Base-by-base conservation (phyloP, 73 alveolate species). In the Paramecium sexaurelia region DNA sequence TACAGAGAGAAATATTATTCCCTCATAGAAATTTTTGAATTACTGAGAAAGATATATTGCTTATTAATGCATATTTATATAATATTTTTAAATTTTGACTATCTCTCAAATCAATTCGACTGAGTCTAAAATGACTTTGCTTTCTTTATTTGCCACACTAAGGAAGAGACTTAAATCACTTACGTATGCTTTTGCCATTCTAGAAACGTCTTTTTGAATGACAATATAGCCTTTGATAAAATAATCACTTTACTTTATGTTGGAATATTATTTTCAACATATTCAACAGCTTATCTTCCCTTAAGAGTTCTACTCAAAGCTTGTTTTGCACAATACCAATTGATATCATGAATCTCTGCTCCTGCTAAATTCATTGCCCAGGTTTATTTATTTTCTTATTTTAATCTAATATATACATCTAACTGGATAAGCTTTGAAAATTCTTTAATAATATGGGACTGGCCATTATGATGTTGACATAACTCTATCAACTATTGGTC, bases 391-490 rank as follows among this genome's bases (percentile, higher is more conserved):
- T 87, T 51, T 51, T 87, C 93, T 87, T 39, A 13, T n/a, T 37
- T 20, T 43, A 68, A 47, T 47, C 66, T 47, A 47, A 47, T 47
- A 6, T 15, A n/a, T 87, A 87, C 93, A 83, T 87, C 93, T 87
- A 22, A 87, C 55, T 35, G 93, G 93, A 68, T 87, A 87, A 2
- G 93, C 93, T 66, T 87, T 87, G 82, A 87, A 87, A 24, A 87
- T 39, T 87, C 93, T 87, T 68, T 87, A 57, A 82, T 87, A 87
- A 57, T 87, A 87, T 41, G 93, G 93, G 41, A 68, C 93, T 55
- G 93, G 93, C 93, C 93, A 87, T 36, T 83, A 55, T 22, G 93
- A 87, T 39, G 93, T 87, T 55, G 93, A 87, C 93, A 87, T 87
- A 36, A 87, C 93, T 87, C 93, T 87, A 43, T 87, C 93, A 7